Base-by-base conservation (phyloP, 164 flowering plant genomes). In the Annona squamosa region DNA sequence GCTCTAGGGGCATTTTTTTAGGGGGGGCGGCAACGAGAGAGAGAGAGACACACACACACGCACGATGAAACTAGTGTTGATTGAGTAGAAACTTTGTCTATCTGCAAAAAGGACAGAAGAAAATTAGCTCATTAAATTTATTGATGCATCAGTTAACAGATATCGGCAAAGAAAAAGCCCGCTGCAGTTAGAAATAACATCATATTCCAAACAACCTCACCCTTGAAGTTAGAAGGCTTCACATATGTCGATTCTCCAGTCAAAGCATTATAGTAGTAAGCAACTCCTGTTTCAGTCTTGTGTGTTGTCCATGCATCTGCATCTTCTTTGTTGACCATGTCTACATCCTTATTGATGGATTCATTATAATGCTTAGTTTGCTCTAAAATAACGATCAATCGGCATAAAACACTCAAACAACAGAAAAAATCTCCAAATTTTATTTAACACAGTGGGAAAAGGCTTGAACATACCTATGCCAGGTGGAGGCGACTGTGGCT, bases 201-300 rank as follows among this genome's bases (percentile, higher is more conserved):
- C 67, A 13, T 46, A n/a, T 69, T 42, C 65, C 46, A n/a, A 72
- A 64, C 26, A 78, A 92, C 97, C 95, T 90, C 94, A 75, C 85
- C 92, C 74, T 81, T 84, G 77, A 88, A 92, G 47, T 87, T 81
- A 65, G 87, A 48, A 69, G 99, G 99, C 74, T 81, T 91, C 71
- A 85, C 88, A 83, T 96, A 93, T 3, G 99, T 96, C 17, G 99
- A 96, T 79, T 87, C 90, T 72, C 94, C 91, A 0, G 97, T 88
- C n/a, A 87, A 56, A 67, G 98, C 87, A 84, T 96, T 93, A 79
- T 96, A 96, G 75, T 93, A 96, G 83, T 96, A 96, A 5, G 88
- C 84, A 80, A 79, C 78, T 72, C 99, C 99, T 5, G 92, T 76
- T 48, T 93, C 97, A 72, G 95, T 87, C 85, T 85, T 89, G 88